Conservation (phyloP, 2,329 filamentous ascomycete species). For the Microsporum ferrugineum region DNA sequence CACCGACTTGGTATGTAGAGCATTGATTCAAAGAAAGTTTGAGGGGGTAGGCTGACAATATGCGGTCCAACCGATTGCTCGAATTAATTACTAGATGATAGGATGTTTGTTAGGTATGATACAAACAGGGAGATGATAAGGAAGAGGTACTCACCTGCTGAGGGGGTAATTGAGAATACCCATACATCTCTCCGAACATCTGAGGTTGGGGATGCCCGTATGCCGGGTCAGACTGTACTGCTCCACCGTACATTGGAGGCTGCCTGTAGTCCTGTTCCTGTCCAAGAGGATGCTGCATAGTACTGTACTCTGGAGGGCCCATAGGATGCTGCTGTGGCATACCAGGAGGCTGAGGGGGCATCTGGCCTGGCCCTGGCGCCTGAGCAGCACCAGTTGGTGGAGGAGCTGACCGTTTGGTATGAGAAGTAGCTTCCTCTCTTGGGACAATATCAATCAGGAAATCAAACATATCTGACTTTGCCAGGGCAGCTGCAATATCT, state of each 20-base stretch:
- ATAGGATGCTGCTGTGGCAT: slow-evolving; percentile 46
- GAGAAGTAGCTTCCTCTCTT: slow-evolving; percentile 78
- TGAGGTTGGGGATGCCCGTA: slow-evolving; percentile 64
- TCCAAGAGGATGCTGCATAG: slow-evolving; percentile 52
- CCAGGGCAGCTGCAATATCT: slow-evolving; percentile 88
- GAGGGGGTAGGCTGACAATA: neutral
- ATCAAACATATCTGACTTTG: slow-evolving; percentile 99
- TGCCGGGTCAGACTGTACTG: slow-evolving; percentile 61
- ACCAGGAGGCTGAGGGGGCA: slow-evolving; percentile 28
- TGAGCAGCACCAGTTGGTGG: slow-evolving; percentile 8
- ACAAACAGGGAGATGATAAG: neutral
- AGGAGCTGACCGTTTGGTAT: slow-evolving; percentile 60
- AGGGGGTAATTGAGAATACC: slow-evolving; percentile 65
- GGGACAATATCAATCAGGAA: slow-evolving; percentile 98
- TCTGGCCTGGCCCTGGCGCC: slow-evolving; percentile 28
- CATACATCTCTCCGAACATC: slow-evolving; percentile 85
- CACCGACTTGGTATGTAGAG: neutral
- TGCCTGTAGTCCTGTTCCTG: slow-evolving; percentile 70
- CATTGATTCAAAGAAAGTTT: neutral
- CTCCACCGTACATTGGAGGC: slow-evolving; percentile 63
- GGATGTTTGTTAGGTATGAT: neutral
- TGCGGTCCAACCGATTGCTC: neutral
- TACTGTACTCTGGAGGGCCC: slow-evolving; percentile 46
- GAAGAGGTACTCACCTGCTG: slow-evolving; percentile 55
- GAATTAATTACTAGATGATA: neutral